Conservation (phyloP, 345 rosid species). For the Melastoma malabathricum region DNA sequence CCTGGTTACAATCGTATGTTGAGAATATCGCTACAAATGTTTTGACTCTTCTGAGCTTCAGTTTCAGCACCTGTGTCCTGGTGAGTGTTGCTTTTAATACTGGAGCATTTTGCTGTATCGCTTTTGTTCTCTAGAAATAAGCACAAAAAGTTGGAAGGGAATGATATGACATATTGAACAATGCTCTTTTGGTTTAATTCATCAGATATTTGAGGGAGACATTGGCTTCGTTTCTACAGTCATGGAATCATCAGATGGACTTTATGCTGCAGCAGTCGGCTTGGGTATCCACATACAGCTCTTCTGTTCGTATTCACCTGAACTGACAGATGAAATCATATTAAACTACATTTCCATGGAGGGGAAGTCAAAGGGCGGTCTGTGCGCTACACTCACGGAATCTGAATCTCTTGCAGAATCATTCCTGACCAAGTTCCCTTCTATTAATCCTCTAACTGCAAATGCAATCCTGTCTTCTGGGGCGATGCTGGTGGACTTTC, state of each 20-base stretch:
- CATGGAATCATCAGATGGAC: conserved; percentile 69
- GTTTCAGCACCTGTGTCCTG: conserved; percentile 75
- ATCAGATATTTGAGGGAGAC: conserved; percentile 61
- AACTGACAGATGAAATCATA: conserved; percentile 64
- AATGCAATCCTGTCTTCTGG: conserved; percentile 62
- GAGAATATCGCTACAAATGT: conserved; percentile 74
- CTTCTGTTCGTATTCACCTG: conserved; percentile 61
- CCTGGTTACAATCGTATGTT: conserved; percentile 47
- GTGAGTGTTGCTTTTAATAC: conserved; percentile 22
- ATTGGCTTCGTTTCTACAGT: conserved; percentile 35
- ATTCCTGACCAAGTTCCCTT: conserved; percentile 83
- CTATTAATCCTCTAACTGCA: conserved; percentile 76
- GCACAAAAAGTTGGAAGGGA: background rate
- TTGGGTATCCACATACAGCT: conserved; percentile 81
- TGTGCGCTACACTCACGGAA: conserved; percentile 57
- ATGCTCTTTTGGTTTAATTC: conserved; percentile 3
- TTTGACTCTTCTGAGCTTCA: conserved; percentile 61
- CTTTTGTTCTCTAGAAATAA: background rate
- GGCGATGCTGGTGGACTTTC: conserved; percentile 45
- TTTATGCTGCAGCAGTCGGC: conserved; percentile 88
- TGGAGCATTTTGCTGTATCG: background rate
- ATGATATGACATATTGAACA: background rate
- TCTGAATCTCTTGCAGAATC: conserved; percentile 84
- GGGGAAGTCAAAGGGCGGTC: conserved; percentile 24
- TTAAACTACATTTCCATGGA: conserved; percentile 43